Base-by-base conservation (phyloP, 352 stramenopile genomes). In the Phytophthora constricta region DNA sequence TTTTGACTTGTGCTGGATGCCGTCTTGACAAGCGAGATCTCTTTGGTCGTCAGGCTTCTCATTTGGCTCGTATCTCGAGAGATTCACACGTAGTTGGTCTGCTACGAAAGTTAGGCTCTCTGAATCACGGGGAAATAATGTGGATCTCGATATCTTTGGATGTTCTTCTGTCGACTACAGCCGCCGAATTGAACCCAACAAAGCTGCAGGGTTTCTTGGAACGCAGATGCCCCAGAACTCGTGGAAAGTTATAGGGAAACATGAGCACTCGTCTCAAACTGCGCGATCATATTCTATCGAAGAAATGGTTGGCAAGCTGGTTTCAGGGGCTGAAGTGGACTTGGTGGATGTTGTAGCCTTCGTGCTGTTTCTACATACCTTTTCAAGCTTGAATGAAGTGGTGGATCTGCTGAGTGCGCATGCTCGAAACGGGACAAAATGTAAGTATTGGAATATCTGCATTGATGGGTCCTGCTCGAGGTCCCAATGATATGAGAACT, bases 281-380 rank as follows among this genome's bases (percentile, higher is more conserved):
- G 28, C 28, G 50, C 55, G 28, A 4, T 72, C 57, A 10, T 54
- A 28, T 22, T 65, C 52, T 19, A 66, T 80, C 41, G 74, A 80
- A 31, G 68, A 81, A 23, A 62, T 89, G 57, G 73, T 77, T 56
- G 61, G 59, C 28, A 60, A 54, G 13, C 50, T 91, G 5, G 53
- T 80, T 23, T 48, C 67, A 34, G 68, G 74, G 20, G 57, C 68
- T 43, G 68, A 80, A 57, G 66, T 87, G 31, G 68, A 89, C 46
- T 79, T 91, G 13, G 77, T 82, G 5, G 86, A 94, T 31, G 54
- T 91, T 1, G 64, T 91, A 39, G 68, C 84, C 2, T 94, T 94
- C 45, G 74, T 89, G 22, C 55, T 94, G 45, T 92, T 91, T 50
- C 34, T 92, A 19, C 84, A 91, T 27, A 84, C 64, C 19, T 92